phyloP scores from a whole-genome alignment of 164 flowering plant species.

The Stephania japonica region DNA sequence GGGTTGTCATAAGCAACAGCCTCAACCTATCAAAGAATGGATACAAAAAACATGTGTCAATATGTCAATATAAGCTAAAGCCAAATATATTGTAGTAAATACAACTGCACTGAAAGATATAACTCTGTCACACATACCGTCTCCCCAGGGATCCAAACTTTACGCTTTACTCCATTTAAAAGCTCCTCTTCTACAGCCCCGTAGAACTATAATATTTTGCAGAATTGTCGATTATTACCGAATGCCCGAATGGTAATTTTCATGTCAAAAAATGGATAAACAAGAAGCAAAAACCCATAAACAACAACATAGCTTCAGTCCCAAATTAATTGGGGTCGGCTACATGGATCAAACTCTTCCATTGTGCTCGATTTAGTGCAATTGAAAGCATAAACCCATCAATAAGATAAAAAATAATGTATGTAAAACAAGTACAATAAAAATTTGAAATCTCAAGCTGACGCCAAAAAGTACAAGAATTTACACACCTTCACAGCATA shows the following conservation, averaged over 20 bases:
- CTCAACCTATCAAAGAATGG: constrained; percentile 35
- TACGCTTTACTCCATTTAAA: constrained; percentile 34
- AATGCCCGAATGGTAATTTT: constrained; percentile 7
- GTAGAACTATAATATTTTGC: constrained; percentile 34
- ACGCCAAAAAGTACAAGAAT: constrained; percentile 10
- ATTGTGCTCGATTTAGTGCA: too few species aligned
- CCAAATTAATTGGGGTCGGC: too few species aligned
- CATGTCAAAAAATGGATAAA: background rate
- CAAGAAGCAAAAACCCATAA: background rate
- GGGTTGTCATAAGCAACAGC: constrained; percentile 66
- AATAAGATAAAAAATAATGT: background rate
- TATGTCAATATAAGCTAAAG: background rate
- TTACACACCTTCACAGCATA: constrained; percentile 49
- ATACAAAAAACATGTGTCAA: background rate
- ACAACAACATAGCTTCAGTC: too few species aligned
- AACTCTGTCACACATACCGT: constrained; percentile 21
- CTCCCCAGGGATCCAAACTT: constrained; percentile 58
- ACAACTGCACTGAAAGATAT: background rate
- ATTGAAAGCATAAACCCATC: background rate
- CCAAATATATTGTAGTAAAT: background rate
- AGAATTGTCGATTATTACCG: constrained; percentile 4
- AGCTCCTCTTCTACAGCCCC: constrained; percentile 46
- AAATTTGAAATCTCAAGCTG: background rate
- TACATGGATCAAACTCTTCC: too few species aligned
- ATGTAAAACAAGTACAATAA: background rate